Percentiles rank a stretch among this genome's conserved stretches.
phyloP scores from a whole-genome alignment of 2,329 filamentous ascomycete species.

The Pseudocercospora vitis region DNA sequence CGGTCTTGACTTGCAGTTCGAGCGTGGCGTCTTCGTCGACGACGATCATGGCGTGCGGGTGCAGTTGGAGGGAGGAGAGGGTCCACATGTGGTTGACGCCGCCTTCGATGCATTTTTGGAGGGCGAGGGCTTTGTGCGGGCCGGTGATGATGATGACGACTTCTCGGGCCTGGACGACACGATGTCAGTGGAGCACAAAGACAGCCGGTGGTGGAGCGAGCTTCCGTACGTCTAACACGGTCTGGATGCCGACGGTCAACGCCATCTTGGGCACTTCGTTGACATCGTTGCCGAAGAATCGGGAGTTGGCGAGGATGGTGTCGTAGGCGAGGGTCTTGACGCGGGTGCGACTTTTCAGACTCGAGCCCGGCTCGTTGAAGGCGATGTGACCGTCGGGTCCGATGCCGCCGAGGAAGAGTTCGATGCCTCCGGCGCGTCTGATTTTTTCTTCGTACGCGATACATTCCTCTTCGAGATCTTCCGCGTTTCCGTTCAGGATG shows the following conservation, averaged over 20 bases:
- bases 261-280: conserved; percentile 76
- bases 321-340: conserved; percentile 87
- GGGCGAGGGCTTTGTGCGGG: conserved; percentile 74
- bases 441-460: conserved; percentile 78
- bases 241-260: conserved; percentile 80
- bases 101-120: conserved; percentile 78
- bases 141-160: conserved; percentile 81
- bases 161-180: conserved; percentile 59
- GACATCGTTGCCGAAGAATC: conserved; percentile 77
- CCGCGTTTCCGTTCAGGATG: conserved; percentile 78
- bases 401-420: conserved; percentile 81
- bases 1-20: conserved; percentile 49
- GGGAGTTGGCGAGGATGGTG: conserved; percentile 80
- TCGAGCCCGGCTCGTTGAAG: conserved; percentile 86
- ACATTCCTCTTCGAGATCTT: conserved; percentile 73
- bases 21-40: conserved; percentile 70
- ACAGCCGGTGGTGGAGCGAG: conserved; percentile 8
- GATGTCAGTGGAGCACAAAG: no score
- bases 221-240: conserved; percentile 64
- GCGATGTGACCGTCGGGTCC: conserved; percentile 86
- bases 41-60: conserved; percentile 78
- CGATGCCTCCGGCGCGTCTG: conserved; percentile 71
- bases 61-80: conserved; percentile 74
- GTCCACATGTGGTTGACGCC: conserved; percentile 92
- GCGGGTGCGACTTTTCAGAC: conserved; percentile 71